phyloP scores from a whole-genome alignment of 2,329 filamentous ascomycete genomes.

The Penicillium olsonii region DNA sequence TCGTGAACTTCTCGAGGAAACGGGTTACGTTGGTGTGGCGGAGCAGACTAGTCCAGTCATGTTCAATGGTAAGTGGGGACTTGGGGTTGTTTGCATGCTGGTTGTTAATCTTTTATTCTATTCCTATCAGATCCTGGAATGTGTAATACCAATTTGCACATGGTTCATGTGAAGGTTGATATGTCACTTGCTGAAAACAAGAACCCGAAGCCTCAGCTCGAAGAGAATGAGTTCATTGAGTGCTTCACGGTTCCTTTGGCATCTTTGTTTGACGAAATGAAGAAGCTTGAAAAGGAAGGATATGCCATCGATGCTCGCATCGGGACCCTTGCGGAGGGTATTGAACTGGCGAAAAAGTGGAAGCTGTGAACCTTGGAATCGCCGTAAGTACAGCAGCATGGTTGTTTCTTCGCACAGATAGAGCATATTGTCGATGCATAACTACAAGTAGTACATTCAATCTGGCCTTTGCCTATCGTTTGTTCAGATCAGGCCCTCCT shows the following conservation, averaged over 20 bases:
- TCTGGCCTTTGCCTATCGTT: background rate
- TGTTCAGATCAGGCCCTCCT: constrained; percentile 46
- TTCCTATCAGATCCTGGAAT: constrained; percentile 46
- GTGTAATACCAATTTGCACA: constrained; percentile 52
- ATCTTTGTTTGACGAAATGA: constrained; percentile 66
- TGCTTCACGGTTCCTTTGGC: constrained; percentile 69
- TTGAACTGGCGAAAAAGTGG: constrained; percentile 66
- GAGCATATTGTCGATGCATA: background rate
- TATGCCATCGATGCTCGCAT: constrained; percentile 79
- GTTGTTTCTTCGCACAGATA: background rate
- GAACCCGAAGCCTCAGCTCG: constrained; percentile 67
- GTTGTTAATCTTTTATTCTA: background rate
- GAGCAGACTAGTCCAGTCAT: constrained; percentile 45
- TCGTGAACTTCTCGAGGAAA: constrained; percentile 63
- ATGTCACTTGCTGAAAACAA: constrained; percentile 69
- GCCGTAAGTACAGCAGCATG: too few relatives aligned
- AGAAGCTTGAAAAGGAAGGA: constrained; percentile 67
- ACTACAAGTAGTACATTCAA: background rate
- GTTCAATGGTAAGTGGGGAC: constrained; percentile 43
- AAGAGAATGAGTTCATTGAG: constrained; percentile 82
- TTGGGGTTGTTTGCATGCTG: background rate
- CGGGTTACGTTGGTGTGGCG: constrained; percentile 59
- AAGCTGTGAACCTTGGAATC: constrained; percentile 18
- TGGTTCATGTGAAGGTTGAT: constrained; percentile 72
- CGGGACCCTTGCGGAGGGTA: constrained; percentile 74